Base-by-base conservation (phyloP, 106 monocot genomes). In the Phalaenopsis aphrodite region DNA sequence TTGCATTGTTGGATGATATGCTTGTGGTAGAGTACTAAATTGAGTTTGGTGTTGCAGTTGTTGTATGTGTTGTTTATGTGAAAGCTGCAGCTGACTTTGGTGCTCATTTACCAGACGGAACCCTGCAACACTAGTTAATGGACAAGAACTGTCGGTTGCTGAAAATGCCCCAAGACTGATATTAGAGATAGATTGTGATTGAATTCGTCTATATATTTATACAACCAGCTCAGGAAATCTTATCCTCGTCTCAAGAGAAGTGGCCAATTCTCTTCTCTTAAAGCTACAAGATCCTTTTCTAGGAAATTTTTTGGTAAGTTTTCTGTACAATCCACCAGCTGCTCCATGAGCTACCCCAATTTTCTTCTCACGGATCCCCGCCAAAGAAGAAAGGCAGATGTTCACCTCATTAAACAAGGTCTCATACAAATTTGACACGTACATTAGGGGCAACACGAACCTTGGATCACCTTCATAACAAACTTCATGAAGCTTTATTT, bases 301-400 rank as follows among this genome's bases (percentile, higher is more conserved):
- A 19, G 94, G 92, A 69, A 94, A 98, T 56, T 89, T 94, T 69
- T 89, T 91, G 23, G 90, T 85, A 21, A 96, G 83, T 78, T 74
- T 93, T 82, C 96, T 93, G 71, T 93, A 93, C 81, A 96, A 88
- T 10, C 96, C 96, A 78, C 93, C 96, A 74, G 96, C 91, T 69
- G 96, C 93, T 89, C 93, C 96, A 76, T 91, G 91, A 78, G 96
- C 93, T 55, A 96, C 93, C n/a, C 93, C 93, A 84, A 96, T 93
- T 36, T 85, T 96, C 83, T 90, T 91, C 75, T 90, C 96, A 55
- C 93, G 91, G 72, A 90, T 81, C 21, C 90, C 96, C 66, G 79
- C 88, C 87, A 94, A 85, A 52, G 89, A 86, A 79, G 83, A 78
- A 78, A 98, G 87, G 16, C 92, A 86, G 47, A 80, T 46, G 46